Percentiles rank a stretch among this genome's conserved stretches.
Evolutionary conservation across 495 filamentous ascomycete species (phyloP).

Genomic region (Talaromyces wortmannii): DNA sequence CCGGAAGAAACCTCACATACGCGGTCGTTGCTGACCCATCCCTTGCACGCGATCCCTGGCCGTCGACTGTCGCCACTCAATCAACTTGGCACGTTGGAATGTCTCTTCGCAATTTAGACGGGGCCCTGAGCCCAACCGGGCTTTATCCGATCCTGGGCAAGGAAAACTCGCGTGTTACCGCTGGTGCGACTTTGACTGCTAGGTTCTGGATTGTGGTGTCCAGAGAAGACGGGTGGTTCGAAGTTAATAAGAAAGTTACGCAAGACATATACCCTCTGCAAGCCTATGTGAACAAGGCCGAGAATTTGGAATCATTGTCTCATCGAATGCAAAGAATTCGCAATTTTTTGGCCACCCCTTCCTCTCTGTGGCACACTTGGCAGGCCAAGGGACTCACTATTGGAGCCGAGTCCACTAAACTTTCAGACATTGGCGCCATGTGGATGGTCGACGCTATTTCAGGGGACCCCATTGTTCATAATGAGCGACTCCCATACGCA

Average conservation of each 20-base stretch:
- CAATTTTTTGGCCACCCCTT: background rate
- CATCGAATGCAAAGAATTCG: background rate
- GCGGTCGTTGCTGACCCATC: background rate
- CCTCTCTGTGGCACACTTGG: background rate
- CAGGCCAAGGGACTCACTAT: background rate
- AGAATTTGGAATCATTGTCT: background rate
- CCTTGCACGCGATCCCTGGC: background rate
- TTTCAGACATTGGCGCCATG: background rate
- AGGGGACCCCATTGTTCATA: background rate
- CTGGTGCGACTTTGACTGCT: background rate
- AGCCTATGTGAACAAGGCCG: background rate
- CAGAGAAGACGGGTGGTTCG: background rate
- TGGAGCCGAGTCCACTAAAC: background rate
- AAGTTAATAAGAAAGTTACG: background rate
- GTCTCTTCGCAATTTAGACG: background rate
- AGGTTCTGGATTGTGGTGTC: background rate
- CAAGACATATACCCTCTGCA: background rate
- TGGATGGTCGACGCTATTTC: background rate
- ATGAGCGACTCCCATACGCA: background rate
- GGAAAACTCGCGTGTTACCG: background rate
- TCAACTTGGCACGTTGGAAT: background rate
- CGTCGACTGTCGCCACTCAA: background rate
- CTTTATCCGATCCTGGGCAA: background rate
- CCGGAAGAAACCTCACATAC: background rate
- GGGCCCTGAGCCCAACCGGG: background rate